These are phyloP conservation scores for Actinomortierella wolfii DNA, from an alignment of 371 early-diverging fungal species.

Conservation along the genomic window DNA sequence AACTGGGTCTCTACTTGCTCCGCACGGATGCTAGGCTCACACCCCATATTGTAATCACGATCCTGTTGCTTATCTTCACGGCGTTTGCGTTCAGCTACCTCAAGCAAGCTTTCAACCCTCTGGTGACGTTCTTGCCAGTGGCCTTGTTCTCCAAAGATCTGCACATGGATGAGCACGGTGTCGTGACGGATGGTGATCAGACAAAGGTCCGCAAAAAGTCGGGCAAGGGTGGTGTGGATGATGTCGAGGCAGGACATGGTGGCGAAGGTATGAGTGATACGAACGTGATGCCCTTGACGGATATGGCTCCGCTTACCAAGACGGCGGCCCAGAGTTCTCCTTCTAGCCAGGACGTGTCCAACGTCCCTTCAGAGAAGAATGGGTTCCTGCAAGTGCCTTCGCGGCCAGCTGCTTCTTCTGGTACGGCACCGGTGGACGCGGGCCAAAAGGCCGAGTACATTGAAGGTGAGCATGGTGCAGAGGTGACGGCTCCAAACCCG, in stretches of 20 bases:
- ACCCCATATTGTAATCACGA: constrained; percentile 58
- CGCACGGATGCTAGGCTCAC: constrained; percentile 44
- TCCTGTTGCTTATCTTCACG: constrained; percentile 56
- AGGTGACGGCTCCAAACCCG: constrained; percentile 12
- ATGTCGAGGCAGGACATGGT: too few relatives aligned
- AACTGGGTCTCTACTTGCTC: constrained; percentile 72
- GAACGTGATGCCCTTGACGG: constrained; percentile 4
- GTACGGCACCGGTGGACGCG: too few relatives aligned
- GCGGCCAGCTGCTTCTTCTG: too few relatives aligned
- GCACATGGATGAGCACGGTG: constrained; percentile 22
- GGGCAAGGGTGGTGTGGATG: too few relatives aligned
- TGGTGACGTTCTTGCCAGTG: constrained; percentile 70
- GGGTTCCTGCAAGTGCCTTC: too few relatives aligned
- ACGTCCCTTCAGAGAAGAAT: too few relatives aligned
- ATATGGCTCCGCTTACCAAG: constrained; percentile 1
- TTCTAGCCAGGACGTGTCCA: too few relatives aligned
- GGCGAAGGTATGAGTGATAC: too few relatives aligned
- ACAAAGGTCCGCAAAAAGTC: too few relatives aligned
- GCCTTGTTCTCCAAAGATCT: constrained; percentile 42
- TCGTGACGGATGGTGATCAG: constrained; percentile 8
- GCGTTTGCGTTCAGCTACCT: constrained; percentile 55
- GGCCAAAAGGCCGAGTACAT: background rate
- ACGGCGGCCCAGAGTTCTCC: too few relatives aligned
- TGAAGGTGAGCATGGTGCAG: background rate
- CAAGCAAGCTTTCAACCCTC: constrained; percentile 66